Base-by-base conservation (phyloP, 2,329 filamentous ascomycete genomes). In the Aspergillus latus region DNA sequence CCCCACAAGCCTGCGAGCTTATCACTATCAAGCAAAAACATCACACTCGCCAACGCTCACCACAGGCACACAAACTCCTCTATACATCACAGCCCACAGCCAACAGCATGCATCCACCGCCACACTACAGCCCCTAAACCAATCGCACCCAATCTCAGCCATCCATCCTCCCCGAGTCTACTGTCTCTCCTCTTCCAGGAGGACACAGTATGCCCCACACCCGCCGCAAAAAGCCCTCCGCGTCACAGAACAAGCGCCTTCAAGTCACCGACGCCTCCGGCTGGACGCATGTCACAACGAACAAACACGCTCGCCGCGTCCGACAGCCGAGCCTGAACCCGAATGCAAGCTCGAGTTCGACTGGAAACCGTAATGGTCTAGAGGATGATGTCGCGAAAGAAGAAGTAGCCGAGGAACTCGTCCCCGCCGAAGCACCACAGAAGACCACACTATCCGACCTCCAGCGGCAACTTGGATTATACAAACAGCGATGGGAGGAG, bases 281-380 rank as follows among this genome's bases (percentile, higher is more conserved):
- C 66, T 78, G 76, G 76, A 77, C 76, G 26, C 75, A 77, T 60
- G 68, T 78, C 58, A 71, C 72, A 16, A 74, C 65, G 34, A 63
- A 54, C 56, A 59, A 55, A 51, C 68, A 66, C 49, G 68, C 65
- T 42, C 65, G 66, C 47, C 68, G 68, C 34, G 34, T 64, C 61
- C 56, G 42, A 42, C 58, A 21, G 54, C 44, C 39, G 57, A 15
- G 36, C 15, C 43, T 13, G 15, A 50, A 42, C 32, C 49, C 42
- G 49, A 28, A 44, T 45, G 29, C 34, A 16, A 28, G 46, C 8
- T 7, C 21, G 32, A 9, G 15, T 48, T 16, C 45, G 45, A 48
- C 8, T 46, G 46, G 30, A 2, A 34, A 34, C 11, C 10, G 34
- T 13, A 37, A 37, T 28, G 26, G 46, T 34, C 45, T 57, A 15